Conservation (phyloP, 2,329 filamentous ascomycete species). For the Penicillium sumatraense region DNA sequence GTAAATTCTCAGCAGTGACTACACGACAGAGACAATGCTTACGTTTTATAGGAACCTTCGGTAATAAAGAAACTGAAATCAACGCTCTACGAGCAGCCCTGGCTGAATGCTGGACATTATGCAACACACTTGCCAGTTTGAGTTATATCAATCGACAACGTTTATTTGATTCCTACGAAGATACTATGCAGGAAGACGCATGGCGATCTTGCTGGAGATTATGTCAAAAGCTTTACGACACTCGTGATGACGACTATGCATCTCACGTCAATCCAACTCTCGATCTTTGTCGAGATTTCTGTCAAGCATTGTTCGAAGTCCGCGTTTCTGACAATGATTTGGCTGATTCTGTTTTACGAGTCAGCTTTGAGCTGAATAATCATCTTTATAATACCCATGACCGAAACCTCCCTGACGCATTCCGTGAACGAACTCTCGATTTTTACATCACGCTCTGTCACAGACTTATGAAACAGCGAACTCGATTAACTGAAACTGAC, state of each 20-base stretch:
- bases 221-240: constrained; percentile 86
- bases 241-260: constrained; percentile 71
- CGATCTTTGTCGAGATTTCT: constrained; percentile 89
- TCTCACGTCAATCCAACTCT: constrained; percentile 74
- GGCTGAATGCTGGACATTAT: constrained; percentile 90
- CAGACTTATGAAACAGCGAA: constrained; percentile 92
- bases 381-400: constrained; percentile 94
- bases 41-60: constrained; percentile 40
- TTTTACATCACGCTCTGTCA: constrained; percentile 95
- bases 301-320: constrained; percentile 87
- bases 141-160: constrained; percentile 82
- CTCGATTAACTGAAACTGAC: constrained; percentile 78
- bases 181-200: constrained; percentile 80
- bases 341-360: constrained; percentile 82
- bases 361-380: constrained; percentile 94
- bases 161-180: constrained; percentile 75
- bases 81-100: constrained; percentile 75
- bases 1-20: constrained; percentile 16
- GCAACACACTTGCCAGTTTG: constrained; percentile 84
- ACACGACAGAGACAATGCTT: too few species aligned
- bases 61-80: constrained; percentile 61
- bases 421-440: constrained; percentile 86
- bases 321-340: constrained; percentile 76
- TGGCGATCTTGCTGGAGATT: constrained; percentile 95
- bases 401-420: constrained; percentile 78